phyloP scores from a whole-genome alignment of 306 rosid species.

The Boehmeria nivea region DNA sequence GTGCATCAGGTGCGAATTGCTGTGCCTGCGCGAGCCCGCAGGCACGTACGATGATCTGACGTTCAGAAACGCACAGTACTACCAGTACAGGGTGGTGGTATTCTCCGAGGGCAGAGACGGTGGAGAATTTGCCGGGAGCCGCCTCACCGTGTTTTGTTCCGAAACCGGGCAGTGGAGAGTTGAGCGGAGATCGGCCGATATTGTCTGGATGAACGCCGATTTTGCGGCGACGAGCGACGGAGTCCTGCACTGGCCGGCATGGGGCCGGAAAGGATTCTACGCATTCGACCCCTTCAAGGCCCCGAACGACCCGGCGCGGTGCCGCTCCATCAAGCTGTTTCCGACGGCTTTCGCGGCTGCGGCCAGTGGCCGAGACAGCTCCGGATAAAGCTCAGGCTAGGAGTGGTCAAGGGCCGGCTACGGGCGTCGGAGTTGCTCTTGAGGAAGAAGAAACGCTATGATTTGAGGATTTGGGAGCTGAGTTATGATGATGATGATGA shows the following conservation, averaged over 20 bases:
- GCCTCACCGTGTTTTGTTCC: background rate
- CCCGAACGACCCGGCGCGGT: too few species aligned
- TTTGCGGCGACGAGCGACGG: background rate
- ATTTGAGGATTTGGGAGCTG: background rate
- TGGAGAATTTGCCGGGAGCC: too few species aligned
- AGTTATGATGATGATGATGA: too few species aligned
- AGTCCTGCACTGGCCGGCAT: background rate
- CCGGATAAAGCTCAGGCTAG: background rate
- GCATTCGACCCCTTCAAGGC: background rate
- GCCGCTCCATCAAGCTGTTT: background rate
- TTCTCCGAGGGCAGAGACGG: too few species aligned
- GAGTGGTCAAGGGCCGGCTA: background rate
- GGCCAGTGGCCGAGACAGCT: too few species aligned
- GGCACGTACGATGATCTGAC: too few species aligned
- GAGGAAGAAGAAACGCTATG: background rate
- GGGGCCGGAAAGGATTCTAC: background rate
- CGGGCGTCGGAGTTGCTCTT: background rate
- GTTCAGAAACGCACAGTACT: too few species aligned
- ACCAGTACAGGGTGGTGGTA: too few species aligned
- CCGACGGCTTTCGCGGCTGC: background rate
- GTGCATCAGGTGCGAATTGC: background rate
- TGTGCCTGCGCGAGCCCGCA: too few species aligned
- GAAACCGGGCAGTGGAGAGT: background rate
- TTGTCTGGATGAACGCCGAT: background rate
- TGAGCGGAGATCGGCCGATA: too few species aligned